Base-by-base conservation (phyloP, 139 green algal genomes). In the Parachlorella kessleri region DNA sequence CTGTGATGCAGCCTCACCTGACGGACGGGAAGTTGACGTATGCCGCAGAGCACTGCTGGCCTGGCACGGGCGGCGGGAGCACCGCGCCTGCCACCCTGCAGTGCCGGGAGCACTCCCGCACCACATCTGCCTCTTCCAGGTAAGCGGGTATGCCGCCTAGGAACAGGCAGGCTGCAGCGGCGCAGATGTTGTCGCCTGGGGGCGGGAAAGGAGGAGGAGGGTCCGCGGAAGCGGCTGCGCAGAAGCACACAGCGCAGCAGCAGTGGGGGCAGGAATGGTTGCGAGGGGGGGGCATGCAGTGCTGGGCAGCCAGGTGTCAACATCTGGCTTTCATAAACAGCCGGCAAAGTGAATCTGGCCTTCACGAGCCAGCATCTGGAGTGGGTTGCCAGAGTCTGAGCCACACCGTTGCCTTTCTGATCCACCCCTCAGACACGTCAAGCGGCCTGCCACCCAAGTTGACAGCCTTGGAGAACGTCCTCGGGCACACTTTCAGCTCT, bases 1-100 rank as follows among this genome's bases (percentile, higher is more conserved):
- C n/a, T n/a, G n/a, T n/a, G n/a, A n/a, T n/a, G 48, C 48, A 14
- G 4, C 39, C 83, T 24, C 81, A 83, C 28, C 80, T 72, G 3
- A 85, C 65, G 4, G 75, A 81, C 6, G 66, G 35, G 55, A 88
- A 88, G 55, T 78, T 76, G 0, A 88, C 83, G 54, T 81, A 86
- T 1, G 63, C 79, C 33, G 59, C 26, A n/a, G n/a, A n/a, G 75
- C 66, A 42, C 26, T 32, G 64, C 41, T 66, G 35, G 24, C 66
- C 66, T 3, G 63, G 63, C 14, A 21, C 9, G n/a, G 28, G 28
- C 9, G 76, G 76, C 35, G 68, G 76, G 23, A 71, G 67, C 54
- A 76, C 76, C 67, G 68, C 76, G 28, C 76, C 67, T 37, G 67
- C 67, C 37, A 70, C 76, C 39, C 54, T 36, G 37, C 18, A 30